These are phyloP conservation scores for Rhytidhysteron rufulum DNA, from an alignment of 2,329 filamentous ascomycete genomes.

Conservation along the genomic window DNA sequence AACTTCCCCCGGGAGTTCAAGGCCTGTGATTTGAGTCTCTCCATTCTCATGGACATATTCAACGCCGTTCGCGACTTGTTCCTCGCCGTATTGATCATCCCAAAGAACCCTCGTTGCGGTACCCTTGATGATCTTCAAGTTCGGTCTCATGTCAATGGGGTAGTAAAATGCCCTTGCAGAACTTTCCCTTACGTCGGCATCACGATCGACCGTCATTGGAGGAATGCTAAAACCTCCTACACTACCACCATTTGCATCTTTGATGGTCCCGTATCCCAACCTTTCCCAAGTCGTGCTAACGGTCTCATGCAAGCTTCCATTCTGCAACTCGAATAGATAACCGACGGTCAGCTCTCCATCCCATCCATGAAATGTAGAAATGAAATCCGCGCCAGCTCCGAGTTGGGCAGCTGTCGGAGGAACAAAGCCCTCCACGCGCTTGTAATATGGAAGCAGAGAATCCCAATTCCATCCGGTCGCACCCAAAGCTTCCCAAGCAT, in stretches of 20 bases:
- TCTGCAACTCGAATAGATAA: slow-evolving; percentile 22
- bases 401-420: slow-evolving; percentile 13
- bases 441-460: slow-evolving; percentile 24
- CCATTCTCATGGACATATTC: slow-evolving; percentile 13
- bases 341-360: slow-evolving; percentile 23
- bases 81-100: slow-evolving; percentile 8
- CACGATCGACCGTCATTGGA: slow-evolving; percentile 40
- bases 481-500: slow-evolving; percentile 30
- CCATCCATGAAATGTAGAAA: slow-evolving; percentile 16
- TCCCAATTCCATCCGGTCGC: slow-evolving; percentile 34
- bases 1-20: slow-evolving; percentile 23
- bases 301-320: slow-evolving; percentile 19
- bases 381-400: slow-evolving; percentile 21
- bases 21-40: background rate
- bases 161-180: slow-evolving; percentile 48
- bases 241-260: slow-evolving; percentile 41
- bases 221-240: slow-evolving; percentile 44
- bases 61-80: slow-evolving; percentile 19
- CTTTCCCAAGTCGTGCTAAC: slow-evolving; percentile 36
- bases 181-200: slow-evolving; percentile 40
- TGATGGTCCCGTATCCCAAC: slow-evolving; percentile 36
- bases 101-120: slow-evolving; percentile 40
- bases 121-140: slow-evolving; percentile 43
- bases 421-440: slow-evolving; percentile 22
- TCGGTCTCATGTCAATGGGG: slow-evolving; percentile 37